phyloP scores from a whole-genome alignment of 139 green algal genomes.

The Nannochloris sp. region DNA sequence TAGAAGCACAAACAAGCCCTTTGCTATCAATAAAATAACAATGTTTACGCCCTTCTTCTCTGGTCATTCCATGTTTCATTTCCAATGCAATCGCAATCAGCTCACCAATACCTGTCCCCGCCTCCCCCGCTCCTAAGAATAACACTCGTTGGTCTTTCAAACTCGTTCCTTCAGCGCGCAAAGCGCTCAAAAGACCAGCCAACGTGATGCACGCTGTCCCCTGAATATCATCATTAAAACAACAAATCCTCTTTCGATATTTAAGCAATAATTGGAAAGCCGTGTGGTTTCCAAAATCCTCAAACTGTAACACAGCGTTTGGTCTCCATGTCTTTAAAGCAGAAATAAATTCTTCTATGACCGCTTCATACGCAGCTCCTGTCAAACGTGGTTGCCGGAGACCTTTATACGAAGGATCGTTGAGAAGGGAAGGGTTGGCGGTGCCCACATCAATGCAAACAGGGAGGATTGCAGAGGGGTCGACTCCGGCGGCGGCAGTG shows the following conservation, averaged over 20 bases:
- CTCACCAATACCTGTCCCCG: slow-evolving; percentile 67
- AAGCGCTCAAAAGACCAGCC: slow-evolving; percentile 61
- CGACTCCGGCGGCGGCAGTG: slow-evolving; percentile 41
- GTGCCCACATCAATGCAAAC: slow-evolving; percentile 86
- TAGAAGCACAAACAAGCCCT: slow-evolving; percentile 53
- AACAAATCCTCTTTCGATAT: slow-evolving; percentile 38
- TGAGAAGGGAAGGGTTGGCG: slow-evolving; percentile 68
- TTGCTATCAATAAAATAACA: slow-evolving; percentile 75
- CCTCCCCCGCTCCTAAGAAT: slow-evolving; percentile 71
- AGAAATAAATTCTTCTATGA: slow-evolving; percentile 56
- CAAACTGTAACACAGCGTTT: slow-evolving; percentile 75
- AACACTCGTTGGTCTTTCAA: slow-evolving; percentile 55
- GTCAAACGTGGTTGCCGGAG: slow-evolving; percentile 27
- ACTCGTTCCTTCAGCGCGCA: slow-evolving; percentile 35
- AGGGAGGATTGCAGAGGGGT: slow-evolving; percentile 55
- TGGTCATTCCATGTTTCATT: slow-evolving; percentile 31
- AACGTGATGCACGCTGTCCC: slow-evolving; percentile 76
- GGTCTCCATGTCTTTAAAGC: slow-evolving; percentile 45
- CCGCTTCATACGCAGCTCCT: slow-evolving; percentile 39
- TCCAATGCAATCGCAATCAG: slow-evolving; percentile 49
- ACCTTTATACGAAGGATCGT: slow-evolving; percentile 66
- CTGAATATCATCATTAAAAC: slow-evolving; percentile 89
- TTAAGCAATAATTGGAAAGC: slow-evolving; percentile 71
- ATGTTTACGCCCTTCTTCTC: slow-evolving; percentile 34
- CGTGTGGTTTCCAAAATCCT: slow-evolving; percentile 83